A percentile compares a stretch with the other conserved stretches of the same genome.
Evolutionary conservation across 2,329 filamentous ascomycete genomes (phyloP).

Genomic region (Fulvia fulva): DNA sequence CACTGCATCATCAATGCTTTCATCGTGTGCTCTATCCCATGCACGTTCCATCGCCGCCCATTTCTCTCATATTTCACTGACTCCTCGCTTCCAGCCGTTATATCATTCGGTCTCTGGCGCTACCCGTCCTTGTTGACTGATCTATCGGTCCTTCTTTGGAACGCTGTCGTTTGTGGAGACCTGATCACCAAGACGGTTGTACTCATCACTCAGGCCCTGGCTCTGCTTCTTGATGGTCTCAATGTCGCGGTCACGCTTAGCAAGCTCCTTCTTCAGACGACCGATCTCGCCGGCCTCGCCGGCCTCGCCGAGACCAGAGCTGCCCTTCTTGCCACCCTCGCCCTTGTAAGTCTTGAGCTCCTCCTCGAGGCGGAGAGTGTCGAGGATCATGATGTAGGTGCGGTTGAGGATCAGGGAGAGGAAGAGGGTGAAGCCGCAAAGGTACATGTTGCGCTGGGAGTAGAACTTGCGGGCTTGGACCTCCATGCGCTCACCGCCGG

Average conservation of each 20-base stretch:
- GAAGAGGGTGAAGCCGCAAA: slow-evolving; percentile 98
- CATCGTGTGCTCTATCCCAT: not conserved
- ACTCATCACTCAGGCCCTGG: slow-evolving; percentile 76
- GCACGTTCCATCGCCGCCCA: not conserved
- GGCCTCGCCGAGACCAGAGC: slow-evolving; percentile 69
- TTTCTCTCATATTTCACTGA: not conserved
- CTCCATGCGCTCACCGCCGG: slow-evolving; percentile 86
- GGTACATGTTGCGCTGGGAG: slow-evolving; percentile 99
- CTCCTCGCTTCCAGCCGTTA: not conserved
- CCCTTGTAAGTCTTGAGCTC: slow-evolving; percentile 81
- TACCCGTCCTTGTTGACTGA: not conserved
- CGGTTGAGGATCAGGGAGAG: slow-evolving; percentile 98
- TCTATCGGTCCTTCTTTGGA: slow-evolving; percentile 54
- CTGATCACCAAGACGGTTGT: slow-evolving; percentile 80
- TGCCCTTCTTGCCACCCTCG: slow-evolving; percentile 49
- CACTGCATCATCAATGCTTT: not conserved
- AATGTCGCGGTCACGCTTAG: slow-evolving; percentile 75
- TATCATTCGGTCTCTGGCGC: not conserved
- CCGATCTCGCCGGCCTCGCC: slow-evolving; percentile 74
- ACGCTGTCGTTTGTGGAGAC: slow-evolving; percentile 56
- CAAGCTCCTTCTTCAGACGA: slow-evolving; percentile 61
- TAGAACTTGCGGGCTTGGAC: slow-evolving; percentile 99
- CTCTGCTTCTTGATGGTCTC: slow-evolving; percentile 90
- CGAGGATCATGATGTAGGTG: slow-evolving; percentile 95
- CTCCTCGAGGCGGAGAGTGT: slow-evolving; percentile 87